Evolutionary conservation across 331 rosid genomes (phyloP), one percentile per base, ranked within the genome.

Genomic region (Ulmus americana): DNA sequence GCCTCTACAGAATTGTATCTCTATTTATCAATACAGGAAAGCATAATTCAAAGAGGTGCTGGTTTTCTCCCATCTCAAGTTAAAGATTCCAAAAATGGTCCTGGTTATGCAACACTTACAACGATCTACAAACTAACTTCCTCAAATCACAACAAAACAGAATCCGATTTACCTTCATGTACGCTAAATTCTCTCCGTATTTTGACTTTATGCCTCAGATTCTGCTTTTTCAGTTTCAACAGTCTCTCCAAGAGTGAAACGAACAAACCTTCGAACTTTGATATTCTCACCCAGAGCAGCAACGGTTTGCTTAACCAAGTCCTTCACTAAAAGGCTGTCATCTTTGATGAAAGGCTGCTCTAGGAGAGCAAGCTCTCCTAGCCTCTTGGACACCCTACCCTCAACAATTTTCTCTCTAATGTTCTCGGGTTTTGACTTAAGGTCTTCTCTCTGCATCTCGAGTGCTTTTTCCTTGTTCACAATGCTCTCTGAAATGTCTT

Each of bases 341-440:
- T 94, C 83, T 83, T 94, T 94, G 22, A 94, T 82, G 64, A 85
- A 94, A 69, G 97, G 84, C 74, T 94, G 99, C 79, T 94, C 99
- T 8, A 90, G 70, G 78, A 94, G 90, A 8, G 82, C 95, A 72
- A 90, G 88, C 73, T 94, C 97, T 46, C 97, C 97, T 16, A 94
- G 88, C 82, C 96, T 90, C 86, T 94, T 94, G 50, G 97, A 81
- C 64, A 94, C 57, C 79, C 99, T 81, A 66, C 97, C 99, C 55
- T 90, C 99, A 38, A 94, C 99, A n/a, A 94, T 94, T 77, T 39
- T 87, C 74, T 87, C 99, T 61, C 97, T 84, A n/a, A 94, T 94
- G 75, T 84, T 90, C 84, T 87, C 96, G 0, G 97, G 99, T 78
- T 94, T 91, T 0, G 85, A 85, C 35, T 63, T 68, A 62, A 90